Percentiles rank a stretch among this genome's conserved stretches.
phyloP scores from a whole-genome alignment of 345 rosid species.

The Lepidium didymum region DNA sequence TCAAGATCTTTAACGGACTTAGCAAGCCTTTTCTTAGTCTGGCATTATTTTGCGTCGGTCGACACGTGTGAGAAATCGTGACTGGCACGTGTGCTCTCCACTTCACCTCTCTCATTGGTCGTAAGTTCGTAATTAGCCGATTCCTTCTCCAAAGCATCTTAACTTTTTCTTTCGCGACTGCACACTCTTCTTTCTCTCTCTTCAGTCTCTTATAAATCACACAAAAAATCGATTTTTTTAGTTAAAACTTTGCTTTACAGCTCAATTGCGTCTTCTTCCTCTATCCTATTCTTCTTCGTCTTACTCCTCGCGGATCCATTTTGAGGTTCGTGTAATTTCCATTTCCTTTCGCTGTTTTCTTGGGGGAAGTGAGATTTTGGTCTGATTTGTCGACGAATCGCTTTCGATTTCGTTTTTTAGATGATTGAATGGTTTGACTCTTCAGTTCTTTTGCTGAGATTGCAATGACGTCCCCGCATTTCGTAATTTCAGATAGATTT shows the following conservation, averaged over 20 bases:
- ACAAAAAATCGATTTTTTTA: neutral
- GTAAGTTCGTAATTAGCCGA: constrained; percentile 9
- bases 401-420: constrained; percentile 2
- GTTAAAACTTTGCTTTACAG: constrained; percentile 36
- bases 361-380: constrained; percentile 5
- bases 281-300: constrained; percentile 19
- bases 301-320: constrained; percentile 43
- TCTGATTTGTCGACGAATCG: neutral
- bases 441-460: constrained; percentile 11
- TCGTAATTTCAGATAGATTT: neutral
- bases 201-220: constrained; percentile 26
- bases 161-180: constrained; percentile 7
- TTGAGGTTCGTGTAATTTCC: constrained; percentile 16
- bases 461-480: neutral
- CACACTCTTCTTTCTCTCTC: constrained; percentile 20
- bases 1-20: neutral
- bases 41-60: constrained; percentile 42
- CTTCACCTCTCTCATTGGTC: constrained; percentile 12
- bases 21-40: neutral
- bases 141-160: constrained; percentile 26
- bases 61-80: constrained; percentile 45
- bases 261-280: constrained; percentile 36
- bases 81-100: constrained; percentile 20
- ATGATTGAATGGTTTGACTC: constrained; percentile 11
- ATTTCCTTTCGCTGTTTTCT: neutral